Evolutionary conservation across 2,329 filamentous ascomycete genomes (phyloP), one percentile per base, ranked within the genome.

Genomic region (Fusarium sp.): DNA sequence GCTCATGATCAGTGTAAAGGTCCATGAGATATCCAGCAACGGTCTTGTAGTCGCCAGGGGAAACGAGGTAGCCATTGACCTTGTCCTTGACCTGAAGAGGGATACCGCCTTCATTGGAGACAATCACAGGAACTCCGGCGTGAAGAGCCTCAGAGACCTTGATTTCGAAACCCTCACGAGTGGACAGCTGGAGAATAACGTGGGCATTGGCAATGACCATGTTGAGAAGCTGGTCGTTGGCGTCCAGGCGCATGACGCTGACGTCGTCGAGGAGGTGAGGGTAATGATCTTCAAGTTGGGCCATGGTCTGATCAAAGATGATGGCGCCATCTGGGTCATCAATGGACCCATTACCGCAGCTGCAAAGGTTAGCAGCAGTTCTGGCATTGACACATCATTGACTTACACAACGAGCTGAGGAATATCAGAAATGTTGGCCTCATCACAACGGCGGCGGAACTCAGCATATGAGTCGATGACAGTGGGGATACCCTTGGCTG

Each of bases 131-230:
- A 5, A 92, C 89, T 19, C 93, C 93, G 49, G 94, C 94, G 79
- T 95, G 93, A 28, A 96, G 86, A 2, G 93, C 93, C 82, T 96
- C 94, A 0, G 92, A 94, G 9, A 96, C 93, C 82, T 96, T 96
- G 76, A 96, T 92, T 81, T 96, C 94, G 76, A 96, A 96, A 1
- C 94, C 93, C 79, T 96, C 94, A 40, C 93, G 89, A 0, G 92
- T 95, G 6, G 93, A 95, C 10, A 96, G 89, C 81, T 96, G 94
- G 12, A 96, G 87, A 2, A 92, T 92, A 12, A 95, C 89, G 64
- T 91, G 89, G 2, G 93, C 91, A 56, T 92, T 91, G 42, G 91
- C 90, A 69, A 96, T 87, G 46, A 96, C 84, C 1, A 90, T 89
- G 81, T 96, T 95, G 76, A 96, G 89, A 25, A 95, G 86, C 81